Percentiles rank a stretch among this genome's conserved stretches.
These are phyloP conservation scores for Aspergillus terreus DNA, from an alignment of 2,329 filamentous ascomycete genomes.

Conservation along the genomic window DNA sequence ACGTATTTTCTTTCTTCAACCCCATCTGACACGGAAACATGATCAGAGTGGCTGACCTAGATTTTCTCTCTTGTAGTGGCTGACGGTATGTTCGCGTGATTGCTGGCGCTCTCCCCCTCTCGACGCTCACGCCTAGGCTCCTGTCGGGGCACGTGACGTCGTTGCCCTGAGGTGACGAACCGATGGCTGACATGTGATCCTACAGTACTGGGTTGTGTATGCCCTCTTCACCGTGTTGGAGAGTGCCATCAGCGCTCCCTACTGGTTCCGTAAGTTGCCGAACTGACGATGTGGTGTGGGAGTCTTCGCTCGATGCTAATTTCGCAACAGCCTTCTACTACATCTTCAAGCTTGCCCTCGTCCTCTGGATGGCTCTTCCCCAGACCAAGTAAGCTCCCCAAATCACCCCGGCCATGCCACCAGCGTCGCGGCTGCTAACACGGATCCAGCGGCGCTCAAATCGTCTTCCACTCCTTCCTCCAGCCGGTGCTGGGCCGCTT, in stretches of 20 bases:
- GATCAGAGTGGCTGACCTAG: slow-evolving; percentile 8
- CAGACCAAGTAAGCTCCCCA: slow-evolving; percentile 71
- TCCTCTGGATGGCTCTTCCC: slow-evolving; percentile 97
- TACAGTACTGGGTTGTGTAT: slow-evolving; percentile 65
- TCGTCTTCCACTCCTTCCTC: slow-evolving; percentile 95
- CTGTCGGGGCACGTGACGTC: slow-evolving; percentile 22
- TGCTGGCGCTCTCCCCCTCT: slow-evolving; percentile 3
- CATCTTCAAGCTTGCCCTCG: slow-evolving; percentile 97
- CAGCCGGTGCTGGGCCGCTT: slow-evolving; percentile 88
- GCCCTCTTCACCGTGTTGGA: slow-evolving; percentile 64
- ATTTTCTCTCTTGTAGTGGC: slow-evolving; percentile 47
- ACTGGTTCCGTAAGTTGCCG: slow-evolving; percentile 60
- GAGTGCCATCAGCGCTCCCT: slow-evolving; percentile 63
- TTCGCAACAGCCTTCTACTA: slow-evolving; percentile 76
- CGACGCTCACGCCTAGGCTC: slow-evolving; percentile 4
- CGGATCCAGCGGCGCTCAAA: slow-evolving; percentile 73
- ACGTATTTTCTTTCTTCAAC: slow-evolving; percentile 22
- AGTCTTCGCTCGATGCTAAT: neutral
- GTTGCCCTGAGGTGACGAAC: slow-evolving; percentile 1
- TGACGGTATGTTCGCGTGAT: slow-evolving; percentile 48
- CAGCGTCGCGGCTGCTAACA: neutral
- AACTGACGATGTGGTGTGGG: neutral
- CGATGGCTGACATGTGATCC: slow-evolving; percentile 18
- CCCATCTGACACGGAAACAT: neutral
- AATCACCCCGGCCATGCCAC: neutral